Percentiles rank a stretch among this genome's conserved stretches.
phyloP scores from a whole-genome alignment of 116 monocot species.

The Iris pallida region DNA sequence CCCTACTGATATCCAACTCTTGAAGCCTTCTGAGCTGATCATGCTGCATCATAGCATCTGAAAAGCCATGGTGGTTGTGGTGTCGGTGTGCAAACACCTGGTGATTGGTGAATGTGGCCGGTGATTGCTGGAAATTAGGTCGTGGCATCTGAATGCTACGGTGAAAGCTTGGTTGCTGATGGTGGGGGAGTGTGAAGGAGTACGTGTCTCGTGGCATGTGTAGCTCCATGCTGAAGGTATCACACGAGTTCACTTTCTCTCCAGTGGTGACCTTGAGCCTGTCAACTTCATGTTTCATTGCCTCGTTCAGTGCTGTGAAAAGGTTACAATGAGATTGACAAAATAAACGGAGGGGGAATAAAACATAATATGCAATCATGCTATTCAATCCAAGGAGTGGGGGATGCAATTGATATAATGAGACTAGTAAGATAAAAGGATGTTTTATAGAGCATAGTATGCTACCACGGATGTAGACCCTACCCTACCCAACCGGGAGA shows the following conservation, averaged over 20 bases:
- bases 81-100: constrained; percentile 2
- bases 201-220: constrained; percentile 16
- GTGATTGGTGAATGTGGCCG: constrained; percentile 10
- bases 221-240: constrained; percentile 20
- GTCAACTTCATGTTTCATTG: constrained; percentile 49
- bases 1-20: constrained; percentile 55
- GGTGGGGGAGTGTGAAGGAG: constrained; percentile 26
- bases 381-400: too few species aligned
- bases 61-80: constrained; percentile 6
- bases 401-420: too few species aligned
- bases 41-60: constrained; percentile 29
- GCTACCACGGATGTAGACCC: too few species aligned
- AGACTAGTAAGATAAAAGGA: too few species aligned
- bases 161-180: constrained; percentile 8
- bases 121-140: constrained; percentile 15
- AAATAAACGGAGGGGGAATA: too few species aligned
- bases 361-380: too few species aligned
- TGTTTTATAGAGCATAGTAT: too few species aligned
- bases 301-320: constrained; percentile 46
- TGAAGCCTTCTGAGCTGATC: constrained; percentile 25
- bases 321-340: too few species aligned
- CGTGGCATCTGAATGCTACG: constrained; percentile 11
- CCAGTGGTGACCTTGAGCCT: constrained; percentile 45
- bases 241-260: constrained; percentile 20
- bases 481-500: too few species aligned